Evolutionary conservation across 768 basidiomycete species (phyloP).

Genomic region (Coprinopsis sp.): DNA sequence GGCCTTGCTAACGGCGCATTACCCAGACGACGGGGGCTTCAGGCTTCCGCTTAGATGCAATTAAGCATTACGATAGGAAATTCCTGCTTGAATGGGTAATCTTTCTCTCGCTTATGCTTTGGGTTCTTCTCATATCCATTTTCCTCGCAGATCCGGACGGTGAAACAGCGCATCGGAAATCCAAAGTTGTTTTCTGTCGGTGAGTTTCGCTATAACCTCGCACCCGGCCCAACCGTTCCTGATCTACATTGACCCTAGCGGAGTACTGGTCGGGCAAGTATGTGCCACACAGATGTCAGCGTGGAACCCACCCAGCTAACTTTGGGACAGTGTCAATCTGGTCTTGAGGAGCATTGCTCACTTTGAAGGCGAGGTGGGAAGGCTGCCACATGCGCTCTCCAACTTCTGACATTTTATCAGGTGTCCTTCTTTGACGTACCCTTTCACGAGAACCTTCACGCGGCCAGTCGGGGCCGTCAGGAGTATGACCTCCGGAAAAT

Average conservation of each 20-base stretch:
- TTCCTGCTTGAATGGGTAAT: constrained; percentile 71
- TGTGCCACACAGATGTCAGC: constrained; percentile 16
- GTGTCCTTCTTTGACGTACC: constrained; percentile 90
- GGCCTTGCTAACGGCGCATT: constrained; percentile 1
- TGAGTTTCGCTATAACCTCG: constrained; percentile 25
- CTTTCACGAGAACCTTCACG: constrained; percentile 77
- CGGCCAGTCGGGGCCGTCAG: constrained; percentile 63
- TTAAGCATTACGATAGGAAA: constrained; percentile 78
- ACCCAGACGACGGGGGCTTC: constrained; percentile 66
- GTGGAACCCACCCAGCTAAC: constrained; percentile 3
- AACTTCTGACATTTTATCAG: constrained; percentile 32
- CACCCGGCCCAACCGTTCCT: background rate
- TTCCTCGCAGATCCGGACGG: constrained; percentile 43
- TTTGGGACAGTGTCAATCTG: constrained; percentile 31
- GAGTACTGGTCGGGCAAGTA: constrained; percentile 83
- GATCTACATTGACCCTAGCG: constrained; percentile 34
- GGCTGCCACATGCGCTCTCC: background rate
- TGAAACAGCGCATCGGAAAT: constrained; percentile 40
- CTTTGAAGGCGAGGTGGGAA: constrained; percentile 60
- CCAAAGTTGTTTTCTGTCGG: constrained; percentile 55
- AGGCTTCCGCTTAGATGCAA: constrained; percentile 87
- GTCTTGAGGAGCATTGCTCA: constrained; percentile 56
- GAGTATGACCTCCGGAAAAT: constrained; percentile 76
- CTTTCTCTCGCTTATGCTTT: no score
- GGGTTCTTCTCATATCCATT: background rate